Conservation (phyloP, 2,329 filamentous ascomycete genomes). For the Raffaelea deltoideospora region DNA sequence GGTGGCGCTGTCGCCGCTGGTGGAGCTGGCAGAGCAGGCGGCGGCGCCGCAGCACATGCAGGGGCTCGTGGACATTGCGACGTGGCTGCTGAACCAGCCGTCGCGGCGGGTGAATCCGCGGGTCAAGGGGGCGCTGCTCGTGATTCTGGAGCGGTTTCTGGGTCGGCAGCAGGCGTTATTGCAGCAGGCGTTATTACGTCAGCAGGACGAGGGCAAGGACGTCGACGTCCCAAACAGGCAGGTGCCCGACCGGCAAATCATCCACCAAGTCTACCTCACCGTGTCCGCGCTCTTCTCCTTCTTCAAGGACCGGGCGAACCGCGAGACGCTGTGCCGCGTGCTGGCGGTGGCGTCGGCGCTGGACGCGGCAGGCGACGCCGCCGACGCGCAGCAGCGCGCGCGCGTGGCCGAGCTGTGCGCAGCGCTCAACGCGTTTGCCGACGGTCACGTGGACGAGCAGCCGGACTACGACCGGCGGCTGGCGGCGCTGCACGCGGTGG, state of each 20-base stretch:
- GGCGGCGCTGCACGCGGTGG: conserved; percentile 59
- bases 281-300: conserved; percentile 76
- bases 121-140: conserved; percentile 66
- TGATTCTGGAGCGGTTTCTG: conserved; percentile 69
- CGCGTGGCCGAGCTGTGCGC: conserved; percentile 56
- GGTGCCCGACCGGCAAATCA: too few relatives aligned
- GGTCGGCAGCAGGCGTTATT: too few relatives aligned
- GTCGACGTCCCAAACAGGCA: conserved; percentile 30
- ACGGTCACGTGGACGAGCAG: conserved; percentile 61
- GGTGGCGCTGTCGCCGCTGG: conserved; percentile 57
- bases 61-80: conserved; percentile 66
- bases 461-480: conserved; percentile 78
- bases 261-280: conserved; percentile 53
- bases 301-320: conserved; percentile 68
- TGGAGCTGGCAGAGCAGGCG: conserved; percentile 29
- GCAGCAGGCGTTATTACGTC: too few relatives aligned
- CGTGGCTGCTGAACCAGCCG: conserved; percentile 74
- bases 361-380: conserved; percentile 26
- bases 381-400: conserved; percentile 20
- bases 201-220: conserved; percentile 43
- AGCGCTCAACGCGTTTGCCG: conserved; percentile 67
- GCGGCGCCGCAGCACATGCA: conserved; percentile 50
- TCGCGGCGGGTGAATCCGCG: conserved; percentile 66
- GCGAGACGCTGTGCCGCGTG: conserved; percentile 59
- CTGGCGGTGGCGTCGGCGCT: conserved; percentile 50